Conservation (phyloP, 208 protist genomes). For the Leishmania mexicana region DNA sequence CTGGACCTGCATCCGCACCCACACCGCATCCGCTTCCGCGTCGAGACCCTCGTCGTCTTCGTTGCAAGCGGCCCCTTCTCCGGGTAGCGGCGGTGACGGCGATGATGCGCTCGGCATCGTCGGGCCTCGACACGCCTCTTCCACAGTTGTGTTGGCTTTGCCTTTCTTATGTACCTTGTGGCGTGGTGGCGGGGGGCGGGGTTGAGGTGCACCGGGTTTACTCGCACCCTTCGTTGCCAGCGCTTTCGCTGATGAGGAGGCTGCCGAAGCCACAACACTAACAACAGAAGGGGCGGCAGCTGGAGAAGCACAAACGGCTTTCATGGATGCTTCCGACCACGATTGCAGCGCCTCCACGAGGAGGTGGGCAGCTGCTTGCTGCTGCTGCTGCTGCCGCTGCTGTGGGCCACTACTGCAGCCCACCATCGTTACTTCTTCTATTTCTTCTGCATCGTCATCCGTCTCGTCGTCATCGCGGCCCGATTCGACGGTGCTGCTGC, state of each 20-base stretch:
- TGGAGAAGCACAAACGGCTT: not conserved
- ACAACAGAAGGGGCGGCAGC: not conserved
- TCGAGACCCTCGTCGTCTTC: not conserved
- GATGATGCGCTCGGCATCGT: not conserved
- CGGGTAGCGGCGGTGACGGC: not conserved
- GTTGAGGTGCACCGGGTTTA: not conserved
- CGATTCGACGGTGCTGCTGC: slow-evolving; percentile 5
- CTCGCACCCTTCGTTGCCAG: not conserved
- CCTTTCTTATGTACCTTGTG: not conserved
- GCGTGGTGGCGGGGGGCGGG: not conserved
- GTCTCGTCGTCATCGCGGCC: not conserved
- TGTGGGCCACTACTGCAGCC: not conserved
- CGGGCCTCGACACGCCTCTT: not conserved
- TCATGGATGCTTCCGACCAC: not conserved
- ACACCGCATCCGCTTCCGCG: slow-evolving; percentile 32
- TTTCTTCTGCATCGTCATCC: not conserved
- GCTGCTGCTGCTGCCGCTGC: slow-evolving; percentile 3
- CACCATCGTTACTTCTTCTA: not conserved
- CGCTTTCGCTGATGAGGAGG: not conserved
- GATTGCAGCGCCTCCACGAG: not conserved
- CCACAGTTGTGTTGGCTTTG: not conserved
- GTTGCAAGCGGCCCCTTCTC: not conserved
- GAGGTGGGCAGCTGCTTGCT: not conserved
- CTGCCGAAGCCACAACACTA: not conserved
- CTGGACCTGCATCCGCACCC: slow-evolving; percentile 35